Base-by-base conservation (phyloP, 2,329 filamentous ascomycete genomes). In the Ophiocordyceps camponoti-rufipedis region DNA sequence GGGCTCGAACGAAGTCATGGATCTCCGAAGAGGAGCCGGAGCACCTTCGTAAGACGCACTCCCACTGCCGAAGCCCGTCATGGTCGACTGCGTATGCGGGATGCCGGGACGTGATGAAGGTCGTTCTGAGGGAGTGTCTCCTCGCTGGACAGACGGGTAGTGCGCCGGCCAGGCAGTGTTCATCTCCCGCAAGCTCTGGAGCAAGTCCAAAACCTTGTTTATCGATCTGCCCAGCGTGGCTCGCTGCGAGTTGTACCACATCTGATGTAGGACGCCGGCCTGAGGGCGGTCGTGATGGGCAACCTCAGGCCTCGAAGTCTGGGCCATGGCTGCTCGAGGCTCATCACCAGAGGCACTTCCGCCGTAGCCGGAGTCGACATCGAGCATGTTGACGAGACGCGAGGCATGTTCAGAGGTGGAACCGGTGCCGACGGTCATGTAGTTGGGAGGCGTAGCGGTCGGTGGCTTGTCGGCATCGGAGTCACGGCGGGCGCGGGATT, bases 191-290 rank as follows among this genome's bases (percentile, higher is more conserved):
- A 98, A 72, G 48, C 77, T 78, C 60, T 82, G 81, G 51, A 98
- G 66, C 2, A 86, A 77, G 48, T 95, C 86, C 47, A 95, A 77
- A 9, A 88, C 89, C 53, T 80, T 78, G 56, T 80, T 84, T 58
- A 98, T 95, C 13, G 87, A 83, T 48, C 88, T 82, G 41, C 78
- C 85, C n/a, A 98, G 75, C 31, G 84, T 78, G 6, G 80, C 84
- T 48, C 88, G 80, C 60, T 96, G 94, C 56, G 86, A 78, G 62
- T 96, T 96, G 66, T 94, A 95, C 71, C 85, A 85, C 52, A 96
- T 74, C 65, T 96, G 91, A 57, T 94, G 82, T 43, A 95, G 78
- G 62, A 94, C 85, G 57, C 82, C 84, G 35, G 85, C 81, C 52
- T 89, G 77, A 41, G 64, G 62, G 11, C 56, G 57, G 51, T 64